These are phyloP conservation scores for Pueraria montana DNA, from an alignment of 306 rosid species.

Conservation along the genomic window DNA sequence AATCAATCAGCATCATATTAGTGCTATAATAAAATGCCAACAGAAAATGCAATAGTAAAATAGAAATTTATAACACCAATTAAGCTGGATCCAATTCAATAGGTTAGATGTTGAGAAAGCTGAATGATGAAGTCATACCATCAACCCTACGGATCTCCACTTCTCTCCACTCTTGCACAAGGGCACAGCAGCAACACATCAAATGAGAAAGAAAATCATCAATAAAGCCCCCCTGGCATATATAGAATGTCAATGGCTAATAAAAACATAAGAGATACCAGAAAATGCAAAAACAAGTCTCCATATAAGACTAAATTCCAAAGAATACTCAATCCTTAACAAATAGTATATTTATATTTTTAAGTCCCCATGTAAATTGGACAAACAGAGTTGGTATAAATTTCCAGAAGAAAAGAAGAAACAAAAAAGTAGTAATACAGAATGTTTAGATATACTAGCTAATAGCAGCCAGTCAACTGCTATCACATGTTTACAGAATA, in stretches of 20 bases:
- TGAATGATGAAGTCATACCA: slow-evolving; percentile 57
- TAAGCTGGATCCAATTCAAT: slow-evolving; percentile 1
- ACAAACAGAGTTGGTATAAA: neutral
- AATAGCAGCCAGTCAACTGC: neutral
- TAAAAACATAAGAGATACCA: slow-evolving; percentile 28
- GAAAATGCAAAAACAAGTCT: slow-evolving; percentile 5
- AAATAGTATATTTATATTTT: neutral
- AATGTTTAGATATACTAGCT: slow-evolving; percentile 4
- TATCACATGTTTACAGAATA: neutral
- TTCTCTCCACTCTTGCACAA: slow-evolving; percentile 99
- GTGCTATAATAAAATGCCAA: neutral
- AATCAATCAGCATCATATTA: slow-evolving; percentile 26
- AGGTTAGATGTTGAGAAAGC: neutral
- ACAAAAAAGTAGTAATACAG: neutral
- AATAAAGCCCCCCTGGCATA: slow-evolving; percentile 86
- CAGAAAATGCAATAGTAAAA: slow-evolving; percentile 10
- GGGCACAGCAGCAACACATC: slow-evolving; percentile 98
- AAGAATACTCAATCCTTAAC: slow-evolving; percentile 2
- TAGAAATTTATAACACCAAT: slow-evolving; percentile 11
- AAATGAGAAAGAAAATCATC: slow-evolving; percentile 98
- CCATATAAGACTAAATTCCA: neutral
- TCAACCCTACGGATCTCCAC: slow-evolving; percentile 74
- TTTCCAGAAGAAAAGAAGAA: neutral
- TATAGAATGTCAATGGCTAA: slow-evolving; percentile 38
- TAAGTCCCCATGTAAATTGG: neutral